Conservation (phyloP, 176 grass and related monocot genomes). For the Tillandsia fasciculata region DNA sequence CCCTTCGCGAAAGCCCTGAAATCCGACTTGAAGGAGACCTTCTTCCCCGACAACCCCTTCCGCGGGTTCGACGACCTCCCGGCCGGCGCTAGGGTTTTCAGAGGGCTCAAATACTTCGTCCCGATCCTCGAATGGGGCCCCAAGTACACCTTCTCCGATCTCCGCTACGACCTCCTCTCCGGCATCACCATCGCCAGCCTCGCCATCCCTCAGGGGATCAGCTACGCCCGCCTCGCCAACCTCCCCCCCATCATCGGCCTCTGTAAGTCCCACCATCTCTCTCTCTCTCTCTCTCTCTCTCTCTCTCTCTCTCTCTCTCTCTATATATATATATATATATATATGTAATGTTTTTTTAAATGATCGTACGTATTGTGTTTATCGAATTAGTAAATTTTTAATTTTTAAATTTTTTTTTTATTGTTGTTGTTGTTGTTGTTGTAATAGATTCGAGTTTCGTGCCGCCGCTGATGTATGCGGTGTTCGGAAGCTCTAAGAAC, state of each 20-base stretch:
- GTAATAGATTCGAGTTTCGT: conserved; percentile 80
- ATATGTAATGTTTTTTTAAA: no score
- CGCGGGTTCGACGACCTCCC: conserved; percentile 34
- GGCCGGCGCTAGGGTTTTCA: conserved; percentile 19
- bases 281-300: no score
- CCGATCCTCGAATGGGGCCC: conserved; percentile 63
- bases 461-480: conserved; percentile 76
- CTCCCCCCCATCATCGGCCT: conserved; percentile 83
- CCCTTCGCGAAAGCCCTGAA: conserved; percentile 24
- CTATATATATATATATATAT: no score
- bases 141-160: conserved; percentile 37
- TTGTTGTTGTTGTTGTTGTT: no score
- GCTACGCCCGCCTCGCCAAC: conserved; percentile 83
- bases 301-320: no score
- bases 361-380: no score
- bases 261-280: conserved; percentile 29
- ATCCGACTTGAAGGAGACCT: conserved; percentile 53
- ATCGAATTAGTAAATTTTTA: no score
- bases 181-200: conserved; percentile 95
- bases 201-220: conserved; percentile 97
- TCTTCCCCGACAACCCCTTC: conserved; percentile 94
- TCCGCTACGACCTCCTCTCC: conserved; percentile 81
- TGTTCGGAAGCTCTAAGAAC: conserved; percentile 89
- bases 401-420: no score
- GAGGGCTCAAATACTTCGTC: conserved; percentile 63